Conservation (phyloP, 345 rosid species). For the Limnanthes douglasii region DNA sequence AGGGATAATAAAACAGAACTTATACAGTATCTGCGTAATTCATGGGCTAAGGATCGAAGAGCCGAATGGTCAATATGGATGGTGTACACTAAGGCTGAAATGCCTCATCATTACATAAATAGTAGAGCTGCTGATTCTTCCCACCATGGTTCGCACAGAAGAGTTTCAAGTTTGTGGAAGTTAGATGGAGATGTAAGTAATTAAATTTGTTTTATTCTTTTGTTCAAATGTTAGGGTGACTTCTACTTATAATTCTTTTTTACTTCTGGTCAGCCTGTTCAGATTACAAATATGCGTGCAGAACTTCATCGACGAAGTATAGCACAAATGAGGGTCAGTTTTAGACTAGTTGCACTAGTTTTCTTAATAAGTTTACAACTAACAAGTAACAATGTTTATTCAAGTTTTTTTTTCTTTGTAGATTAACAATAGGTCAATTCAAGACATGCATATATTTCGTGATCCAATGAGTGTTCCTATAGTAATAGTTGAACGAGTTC, state of each 20-base stretch:
- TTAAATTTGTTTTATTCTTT: conserved; percentile 7
- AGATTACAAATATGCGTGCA: conserved; percentile 70
- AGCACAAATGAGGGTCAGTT: conserved; percentile 85
- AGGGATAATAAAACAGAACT: conserved; percentile 56
- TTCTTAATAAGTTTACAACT: too few species aligned
- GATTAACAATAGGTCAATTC: conserved; percentile 84
- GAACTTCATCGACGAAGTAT: conserved; percentile 94
- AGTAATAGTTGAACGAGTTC: conserved; percentile 66
- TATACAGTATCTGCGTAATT: conserved; percentile 46
- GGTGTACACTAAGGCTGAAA: conserved; percentile 86
- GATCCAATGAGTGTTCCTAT: conserved; percentile 77
- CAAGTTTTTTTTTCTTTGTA: conserved; percentile 18
- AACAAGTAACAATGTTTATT: too few species aligned
- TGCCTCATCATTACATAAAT: conserved; percentile 82
- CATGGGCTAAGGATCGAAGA: conserved; percentile 73
- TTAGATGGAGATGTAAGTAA: conserved; percentile 51
- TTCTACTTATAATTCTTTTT: conserved; percentile 7
- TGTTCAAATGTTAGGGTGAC: background rate
- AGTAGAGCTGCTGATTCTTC: conserved; percentile 56
- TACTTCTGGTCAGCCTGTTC: conserved; percentile 47
- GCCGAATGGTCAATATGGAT: conserved; percentile 99
- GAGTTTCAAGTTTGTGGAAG: conserved; percentile 52
- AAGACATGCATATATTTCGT: conserved; percentile 85
- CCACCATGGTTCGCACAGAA: conserved; percentile 37
- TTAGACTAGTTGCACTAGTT: too few species aligned